Evolutionary conservation across 441 rosid species (phyloP).

Genomic region (Adansonia rubrostipa): DNA sequence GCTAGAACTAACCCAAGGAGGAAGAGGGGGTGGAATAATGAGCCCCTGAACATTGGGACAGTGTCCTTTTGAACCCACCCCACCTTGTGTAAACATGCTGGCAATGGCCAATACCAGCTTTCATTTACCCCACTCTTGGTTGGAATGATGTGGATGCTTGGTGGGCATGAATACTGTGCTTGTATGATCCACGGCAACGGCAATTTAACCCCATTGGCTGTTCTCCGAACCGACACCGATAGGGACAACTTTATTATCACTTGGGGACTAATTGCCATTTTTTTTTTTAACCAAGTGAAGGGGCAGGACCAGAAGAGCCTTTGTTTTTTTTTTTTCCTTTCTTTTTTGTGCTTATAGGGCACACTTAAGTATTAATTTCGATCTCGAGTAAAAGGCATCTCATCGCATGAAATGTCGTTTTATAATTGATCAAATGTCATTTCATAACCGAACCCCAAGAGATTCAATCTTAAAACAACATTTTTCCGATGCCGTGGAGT

Average conservation of each 20-base stretch:
- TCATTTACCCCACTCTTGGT: slow-evolving; percentile 46
- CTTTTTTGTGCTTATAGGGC: no score
- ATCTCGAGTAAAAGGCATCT: no score
- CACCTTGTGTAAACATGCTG: slow-evolving; percentile 52
- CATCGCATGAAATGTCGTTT: no score
- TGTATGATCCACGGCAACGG: slow-evolving; percentile 16
- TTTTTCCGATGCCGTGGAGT: no score
- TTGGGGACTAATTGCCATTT: not conserved
- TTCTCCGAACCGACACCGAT: slow-evolving; percentile 42
- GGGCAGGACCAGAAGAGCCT: not conserved
- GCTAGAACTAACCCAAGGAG: not conserved
- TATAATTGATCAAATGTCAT: no score
- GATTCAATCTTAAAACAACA: no score
- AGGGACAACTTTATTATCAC: slow-evolving; percentile 31
- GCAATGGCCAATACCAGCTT: slow-evolving; percentile 49
- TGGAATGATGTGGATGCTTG: slow-evolving; percentile 51
- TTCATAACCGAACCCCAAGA: no score
- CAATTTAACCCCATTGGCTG: slow-evolving; percentile 25
- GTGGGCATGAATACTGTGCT: slow-evolving; percentile 26
- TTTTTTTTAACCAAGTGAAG: not conserved
- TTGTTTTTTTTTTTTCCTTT: not conserved
- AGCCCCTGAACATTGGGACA: slow-evolving; percentile 57
- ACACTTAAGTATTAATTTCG: no score
- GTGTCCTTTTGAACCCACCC: slow-evolving; percentile 47
- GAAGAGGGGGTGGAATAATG: slow-evolving; percentile 33